These are phyloP conservation scores for Colletotrichum limetticola DNA, from an alignment of 2,329 filamentous ascomycete genomes.

Conservation along the genomic window DNA sequence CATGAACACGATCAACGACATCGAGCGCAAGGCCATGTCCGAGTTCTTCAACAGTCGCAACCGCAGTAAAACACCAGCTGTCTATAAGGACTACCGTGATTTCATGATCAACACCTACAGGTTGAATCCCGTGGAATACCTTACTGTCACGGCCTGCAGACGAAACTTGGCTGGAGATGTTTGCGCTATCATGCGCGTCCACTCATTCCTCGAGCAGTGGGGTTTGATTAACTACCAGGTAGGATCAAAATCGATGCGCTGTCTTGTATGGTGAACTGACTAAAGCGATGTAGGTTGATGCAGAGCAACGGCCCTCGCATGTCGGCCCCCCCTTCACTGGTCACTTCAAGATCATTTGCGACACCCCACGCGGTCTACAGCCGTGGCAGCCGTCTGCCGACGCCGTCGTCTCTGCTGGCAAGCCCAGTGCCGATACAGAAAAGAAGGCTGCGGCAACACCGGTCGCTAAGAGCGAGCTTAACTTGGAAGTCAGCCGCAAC, in stretches of 20 bases:
- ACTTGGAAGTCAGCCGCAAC: constrained; percentile 92
- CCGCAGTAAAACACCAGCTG: constrained; percentile 94
- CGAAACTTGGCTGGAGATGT: constrained; percentile 97
- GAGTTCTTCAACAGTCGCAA: constrained; percentile 99
- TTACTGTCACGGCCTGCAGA: constrained; percentile 95
- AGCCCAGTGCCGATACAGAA: constrained; percentile 76
- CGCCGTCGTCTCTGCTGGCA: constrained; percentile 71
- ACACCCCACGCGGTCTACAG: constrained; percentile 93
- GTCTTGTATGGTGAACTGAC: background rate
- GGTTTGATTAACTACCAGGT: constrained; percentile 99
- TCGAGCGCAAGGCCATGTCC: constrained; percentile 93
- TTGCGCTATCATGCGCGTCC: constrained; percentile 98
- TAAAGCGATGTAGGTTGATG: constrained; percentile 78
- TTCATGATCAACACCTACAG: constrained; percentile 99
- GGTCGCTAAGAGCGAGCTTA: constrained; percentile 81
- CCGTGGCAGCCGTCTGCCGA: constrained; percentile 93
- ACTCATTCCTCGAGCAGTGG: constrained; percentile 98
- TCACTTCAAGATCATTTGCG: constrained; percentile 95
- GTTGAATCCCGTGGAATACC: constrained; percentile 93
- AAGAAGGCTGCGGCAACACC: constrained; percentile 73
- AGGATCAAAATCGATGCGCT: constrained; percentile 37
- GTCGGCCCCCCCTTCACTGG: constrained; percentile 97
- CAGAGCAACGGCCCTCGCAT: constrained; percentile 92
- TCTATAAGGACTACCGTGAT: constrained; percentile 99
- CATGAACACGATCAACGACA: constrained; percentile 90